These are phyloP conservation scores for Sordariomycetes sp. DNA, from an alignment of 2,329 filamentous ascomycete genomes.

Conservation along the genomic window DNA sequence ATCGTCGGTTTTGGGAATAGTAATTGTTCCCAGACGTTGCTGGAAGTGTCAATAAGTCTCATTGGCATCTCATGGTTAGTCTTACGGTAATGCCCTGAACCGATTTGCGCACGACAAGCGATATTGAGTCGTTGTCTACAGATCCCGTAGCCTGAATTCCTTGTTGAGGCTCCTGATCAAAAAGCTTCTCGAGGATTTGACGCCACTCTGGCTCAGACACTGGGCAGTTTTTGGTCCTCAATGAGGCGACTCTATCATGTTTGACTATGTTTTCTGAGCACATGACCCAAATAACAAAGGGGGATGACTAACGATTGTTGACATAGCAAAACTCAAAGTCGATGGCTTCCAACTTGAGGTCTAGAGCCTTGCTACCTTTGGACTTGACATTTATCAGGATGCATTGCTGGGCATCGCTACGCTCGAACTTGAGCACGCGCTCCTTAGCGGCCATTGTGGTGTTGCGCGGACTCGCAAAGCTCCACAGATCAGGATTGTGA, in stretches of 20 bases:
- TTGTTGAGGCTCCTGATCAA: slow-evolving; percentile 41
- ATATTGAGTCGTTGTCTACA: slow-evolving; percentile 41
- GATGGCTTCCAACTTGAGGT: slow-evolving; percentile 59
- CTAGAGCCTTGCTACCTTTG: slow-evolving; percentile 41
- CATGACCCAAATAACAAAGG: no score
- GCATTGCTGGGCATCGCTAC: slow-evolving; percentile 42
- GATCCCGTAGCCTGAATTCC: slow-evolving; percentile 53
- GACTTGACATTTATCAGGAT: slow-evolving; percentile 53
- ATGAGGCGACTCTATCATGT: slow-evolving; percentile 42
- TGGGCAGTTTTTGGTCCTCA: slow-evolving; percentile 44
- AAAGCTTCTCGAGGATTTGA: slow-evolving; percentile 43
- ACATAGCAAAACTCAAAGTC: slow-evolving; percentile 55
- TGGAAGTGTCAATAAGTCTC: slow-evolving; percentile 20
- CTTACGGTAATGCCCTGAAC: slow-evolving; percentile 60
- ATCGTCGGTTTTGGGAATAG: slow-evolving; percentile 36
- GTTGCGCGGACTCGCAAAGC: no score
- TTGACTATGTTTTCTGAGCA: slow-evolving; percentile 43
- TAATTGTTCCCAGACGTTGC: slow-evolving; percentile 62
- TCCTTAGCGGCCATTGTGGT: slow-evolving; percentile 5
- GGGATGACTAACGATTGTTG: slow-evolving; percentile 47
- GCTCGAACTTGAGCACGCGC: slow-evolving; percentile 47
- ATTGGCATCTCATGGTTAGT: not conserved
- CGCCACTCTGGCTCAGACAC: slow-evolving; percentile 59
- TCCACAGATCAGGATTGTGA: slow-evolving; percentile 1
- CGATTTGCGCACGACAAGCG: slow-evolving; percentile 55